Percentiles rank a stretch among this genome's conserved stretches.
Evolutionary conservation across 169 alveolate genomes (phyloP).

Genomic region (Babesia ovis): DNA sequence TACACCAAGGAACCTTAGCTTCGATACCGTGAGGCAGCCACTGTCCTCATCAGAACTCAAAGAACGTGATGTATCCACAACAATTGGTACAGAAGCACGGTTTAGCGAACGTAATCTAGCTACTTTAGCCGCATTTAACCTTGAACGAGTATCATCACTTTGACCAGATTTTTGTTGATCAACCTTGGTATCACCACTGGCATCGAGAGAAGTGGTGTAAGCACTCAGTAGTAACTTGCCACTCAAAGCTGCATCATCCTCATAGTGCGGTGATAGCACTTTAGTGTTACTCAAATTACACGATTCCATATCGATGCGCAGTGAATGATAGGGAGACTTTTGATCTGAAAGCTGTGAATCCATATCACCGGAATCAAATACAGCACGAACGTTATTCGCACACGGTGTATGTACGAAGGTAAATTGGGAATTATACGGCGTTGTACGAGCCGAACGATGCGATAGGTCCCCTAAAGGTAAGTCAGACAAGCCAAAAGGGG

Average conservation of each 20-base stretch:
- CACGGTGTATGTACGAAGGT: background rate
- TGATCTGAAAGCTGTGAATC: background rate
- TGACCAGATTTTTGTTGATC: background rate
- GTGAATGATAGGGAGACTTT: background rate
- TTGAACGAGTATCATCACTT: background rate
- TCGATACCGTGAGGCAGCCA: constrained; percentile 14
- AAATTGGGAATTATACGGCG: background rate
- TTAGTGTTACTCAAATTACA: background rate
- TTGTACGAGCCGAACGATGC: background rate
- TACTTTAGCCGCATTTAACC: constrained; percentile 12
- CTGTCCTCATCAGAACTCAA: constrained; percentile 15
- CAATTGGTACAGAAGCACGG: constrained; percentile 16
- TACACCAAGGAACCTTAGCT: constrained; percentile 17
- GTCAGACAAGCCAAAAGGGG: background rate
- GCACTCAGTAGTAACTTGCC: constrained; percentile 31
- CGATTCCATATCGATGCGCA: background rate
- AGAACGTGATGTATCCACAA: constrained; percentile 39
- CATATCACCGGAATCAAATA: background rate
- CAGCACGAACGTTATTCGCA: background rate
- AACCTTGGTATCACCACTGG: background rate
- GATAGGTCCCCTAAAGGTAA: background rate
- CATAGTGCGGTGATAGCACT: background rate
- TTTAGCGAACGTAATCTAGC: constrained; percentile 28
- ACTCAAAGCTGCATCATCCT: constrained; percentile 6
- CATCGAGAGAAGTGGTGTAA: constrained; percentile 8